Evolutionary conservation across 495 filamentous ascomycete species (phyloP).

Genomic region (Annulohypoxylon nitens): DNA sequence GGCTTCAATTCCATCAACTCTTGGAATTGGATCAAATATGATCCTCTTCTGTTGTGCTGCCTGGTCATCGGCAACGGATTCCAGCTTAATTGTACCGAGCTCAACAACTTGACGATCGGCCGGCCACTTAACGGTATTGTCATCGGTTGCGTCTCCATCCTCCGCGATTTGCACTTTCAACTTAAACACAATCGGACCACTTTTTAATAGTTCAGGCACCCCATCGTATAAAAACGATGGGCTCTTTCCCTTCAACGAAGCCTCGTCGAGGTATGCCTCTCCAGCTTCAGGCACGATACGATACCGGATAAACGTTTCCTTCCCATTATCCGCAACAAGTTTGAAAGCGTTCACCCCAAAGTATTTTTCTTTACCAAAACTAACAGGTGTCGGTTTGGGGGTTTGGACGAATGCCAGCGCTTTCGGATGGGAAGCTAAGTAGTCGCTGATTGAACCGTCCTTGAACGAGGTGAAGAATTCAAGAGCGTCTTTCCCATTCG

Average conservation of each 20-base stretch:
- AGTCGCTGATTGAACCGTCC: conserved; percentile 53
- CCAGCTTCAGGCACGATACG: conserved; percentile 58
- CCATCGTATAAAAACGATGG: conserved; percentile 61
- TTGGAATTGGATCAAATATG: conserved; percentile 69
- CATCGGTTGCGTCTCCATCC: conserved; percentile 62
- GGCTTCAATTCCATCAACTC: conserved; percentile 64
- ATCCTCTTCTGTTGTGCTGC: conserved; percentile 61
- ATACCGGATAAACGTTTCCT: conserved; percentile 61
- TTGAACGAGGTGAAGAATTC: conserved; percentile 59
- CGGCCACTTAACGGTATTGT: conserved; percentile 67
- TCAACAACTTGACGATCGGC: conserved; percentile 61
- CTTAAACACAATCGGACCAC: conserved; percentile 58
- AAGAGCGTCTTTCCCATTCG: conserved; percentile 63
- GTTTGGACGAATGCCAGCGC: conserved; percentile 60
- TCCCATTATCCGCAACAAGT: conserved; percentile 57
- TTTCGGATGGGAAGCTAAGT: conserved; percentile 58
- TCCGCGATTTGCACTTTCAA: conserved; percentile 64
- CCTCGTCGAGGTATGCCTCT: conserved; percentile 52
- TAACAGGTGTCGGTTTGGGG: conserved; percentile 62
- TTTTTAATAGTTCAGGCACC: conserved; percentile 48
- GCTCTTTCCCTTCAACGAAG: conserved; percentile 49
- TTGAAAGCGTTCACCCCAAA: conserved; percentile 66
- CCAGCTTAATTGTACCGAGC: conserved; percentile 61
- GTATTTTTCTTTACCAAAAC: conserved; percentile 61
- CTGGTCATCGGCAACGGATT: conserved; percentile 54